These are phyloP conservation scores for Pichia membranifaciens DNA, from an alignment of 805 yeast genomes.

Conservation along the genomic window DNA sequence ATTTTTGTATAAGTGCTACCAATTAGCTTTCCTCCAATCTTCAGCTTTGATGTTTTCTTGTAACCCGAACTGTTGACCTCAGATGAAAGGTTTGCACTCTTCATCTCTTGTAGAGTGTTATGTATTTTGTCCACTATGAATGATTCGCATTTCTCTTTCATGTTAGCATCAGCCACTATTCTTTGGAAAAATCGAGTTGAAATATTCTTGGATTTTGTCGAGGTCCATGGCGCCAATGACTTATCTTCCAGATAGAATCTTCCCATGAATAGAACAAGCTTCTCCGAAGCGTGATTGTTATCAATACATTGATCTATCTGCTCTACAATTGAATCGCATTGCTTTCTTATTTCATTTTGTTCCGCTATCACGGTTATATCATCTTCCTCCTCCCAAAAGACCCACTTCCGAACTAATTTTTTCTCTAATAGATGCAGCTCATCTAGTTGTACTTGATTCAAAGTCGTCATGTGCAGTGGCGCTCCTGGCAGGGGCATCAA, in stretches of 20 bases:
- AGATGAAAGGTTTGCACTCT: constrained; percentile 1
- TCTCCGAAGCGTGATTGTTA: background rate
- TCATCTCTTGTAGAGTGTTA: background rate
- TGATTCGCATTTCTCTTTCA: background rate
- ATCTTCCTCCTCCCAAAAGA: constrained; percentile 4
- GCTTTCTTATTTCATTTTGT: background rate
- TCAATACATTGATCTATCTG: background rate
- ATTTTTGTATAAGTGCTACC: constrained; percentile 13
- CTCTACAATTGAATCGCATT: background rate
- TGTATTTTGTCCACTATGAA: background rate
- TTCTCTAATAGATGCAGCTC: too few relatives aligned
- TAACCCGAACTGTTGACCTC: constrained; percentile 8
- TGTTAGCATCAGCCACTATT: background rate
- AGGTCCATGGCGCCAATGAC: constrained; percentile 8
- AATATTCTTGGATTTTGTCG: background rate
- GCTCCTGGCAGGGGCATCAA: too few relatives aligned
- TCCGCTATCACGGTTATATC: background rate
- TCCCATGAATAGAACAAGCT: background rate
- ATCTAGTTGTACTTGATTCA: too few relatives aligned
- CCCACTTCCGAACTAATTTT: constrained; percentile 12
- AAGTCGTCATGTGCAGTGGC: too few relatives aligned
- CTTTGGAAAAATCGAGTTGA: background rate
- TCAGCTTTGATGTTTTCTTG: constrained; percentile 2
- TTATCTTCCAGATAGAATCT: background rate
- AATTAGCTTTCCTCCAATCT: constrained; percentile 12